phyloP scores from a whole-genome alignment of 2,329 filamentous ascomycete genomes.

The Aspergillus tamarii region DNA sequence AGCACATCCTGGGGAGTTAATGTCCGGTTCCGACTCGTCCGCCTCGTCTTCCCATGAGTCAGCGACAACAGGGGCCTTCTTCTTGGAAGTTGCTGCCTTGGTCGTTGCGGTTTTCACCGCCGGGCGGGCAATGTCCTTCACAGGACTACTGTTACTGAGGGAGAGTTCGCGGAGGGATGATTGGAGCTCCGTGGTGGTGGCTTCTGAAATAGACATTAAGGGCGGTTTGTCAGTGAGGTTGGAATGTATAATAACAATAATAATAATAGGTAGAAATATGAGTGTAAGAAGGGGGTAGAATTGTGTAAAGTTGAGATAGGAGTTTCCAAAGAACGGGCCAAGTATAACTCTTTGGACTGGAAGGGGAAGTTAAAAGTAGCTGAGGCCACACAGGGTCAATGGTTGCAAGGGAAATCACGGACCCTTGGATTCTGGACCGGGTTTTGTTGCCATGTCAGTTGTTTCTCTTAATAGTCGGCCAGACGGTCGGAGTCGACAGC shows the following conservation, averaged over 20 bases:
- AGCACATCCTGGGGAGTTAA: slow-evolving; percentile 14
- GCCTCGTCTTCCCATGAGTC: slow-evolving; percentile 81
- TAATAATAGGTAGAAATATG: not conserved
- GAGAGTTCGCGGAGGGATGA: slow-evolving; percentile 35
- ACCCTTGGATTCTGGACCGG: slow-evolving; percentile 22
- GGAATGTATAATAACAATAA: not conserved
- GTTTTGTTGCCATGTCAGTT: slow-evolving; percentile 17
- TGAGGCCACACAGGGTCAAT: slow-evolving; percentile 1
- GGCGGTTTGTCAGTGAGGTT: slow-evolving; percentile 15
- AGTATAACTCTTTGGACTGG: not conserved
- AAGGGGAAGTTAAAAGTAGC: not conserved
- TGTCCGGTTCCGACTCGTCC: slow-evolving; percentile 46
- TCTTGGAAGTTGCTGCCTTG: slow-evolving; percentile 18
- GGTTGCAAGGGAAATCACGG: slow-evolving; percentile 10
- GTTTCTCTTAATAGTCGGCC: not conserved
- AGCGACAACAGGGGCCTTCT: slow-evolving; percentile 55
- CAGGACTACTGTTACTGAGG: slow-evolving; percentile 34
- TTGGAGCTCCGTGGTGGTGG: slow-evolving; percentile 32
- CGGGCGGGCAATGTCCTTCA: slow-evolving; percentile 33
- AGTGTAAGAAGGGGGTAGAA: not conserved
- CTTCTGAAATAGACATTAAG: slow-evolving; percentile 24
- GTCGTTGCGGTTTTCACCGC: slow-evolving; percentile 8
- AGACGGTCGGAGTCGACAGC: slow-evolving; percentile 1
- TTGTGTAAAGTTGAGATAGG: not conserved
- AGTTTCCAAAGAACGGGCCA: not conserved